Base-by-base conservation (phyloP, 495 filamentous ascomycete genomes). In the Antarctomyces pellizariae region DNA sequence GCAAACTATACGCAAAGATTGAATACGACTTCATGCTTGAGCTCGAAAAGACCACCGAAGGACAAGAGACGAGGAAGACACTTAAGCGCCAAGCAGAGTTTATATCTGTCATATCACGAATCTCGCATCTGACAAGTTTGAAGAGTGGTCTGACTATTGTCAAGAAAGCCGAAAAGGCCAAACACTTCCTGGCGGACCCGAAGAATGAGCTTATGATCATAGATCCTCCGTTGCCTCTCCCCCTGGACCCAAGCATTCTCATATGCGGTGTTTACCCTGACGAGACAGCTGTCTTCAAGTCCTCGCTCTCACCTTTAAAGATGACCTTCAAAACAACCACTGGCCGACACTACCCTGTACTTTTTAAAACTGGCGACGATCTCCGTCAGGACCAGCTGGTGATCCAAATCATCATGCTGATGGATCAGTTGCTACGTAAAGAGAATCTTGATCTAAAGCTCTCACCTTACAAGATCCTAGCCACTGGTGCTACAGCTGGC, bases 341-440 rank as follows among this genome's bases (percentile, higher is more conserved):
- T 3, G 75, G 74, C 3, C 54, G 57, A 20, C 73, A 71, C 33
- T 95, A 95, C 45, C 73, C 80, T 10, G 70, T 99, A 27, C 68
- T 93, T 24, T 95, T 95, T 63, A 99, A 99, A 48, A 82, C 80
- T 2, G 86, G 86, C 21, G 86, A 99, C 41, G 86, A 99, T 42
- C 62, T 99, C 20, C 75, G 86, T 0, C 86, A 99, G 49, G 86
- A 99, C 39, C 86, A 99, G 47, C 65, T 99, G 0, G 82, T 95
- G 24, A 89, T 99, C 34, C 86, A 99, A 36, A 93, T 95, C 39
- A 90, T 99, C 46, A 89, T 74, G 1, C 61, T 99, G 25, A 99
- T 99, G 86, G 86, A 99, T 40, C 75, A 82, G 15, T 70, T 99
- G 9, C 64, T 99, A 7, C 75, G 72, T 25, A 93, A 95, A 38